A percentile compares a stretch with the other conserved stretches of the same genome.
phyloP scores from a whole-genome alignment of 352 stramenopile genomes.

The Pseudoperonospora humuli region DNA sequence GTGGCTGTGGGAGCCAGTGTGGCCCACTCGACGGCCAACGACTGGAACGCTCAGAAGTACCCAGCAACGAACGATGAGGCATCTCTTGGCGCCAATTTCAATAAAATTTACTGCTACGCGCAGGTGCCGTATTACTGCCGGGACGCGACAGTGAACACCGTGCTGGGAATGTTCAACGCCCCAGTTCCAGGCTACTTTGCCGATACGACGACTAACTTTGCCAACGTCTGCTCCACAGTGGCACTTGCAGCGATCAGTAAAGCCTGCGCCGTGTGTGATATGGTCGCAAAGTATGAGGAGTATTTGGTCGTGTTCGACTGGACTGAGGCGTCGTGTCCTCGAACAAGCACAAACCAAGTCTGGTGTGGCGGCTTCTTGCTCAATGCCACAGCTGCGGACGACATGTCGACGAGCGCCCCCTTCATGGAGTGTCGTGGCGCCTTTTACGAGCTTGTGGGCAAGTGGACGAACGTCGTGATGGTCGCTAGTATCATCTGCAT shows the following conservation, averaged over 20 bases:
- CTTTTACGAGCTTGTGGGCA: constrained; percentile 59
- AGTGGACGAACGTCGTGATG: constrained; percentile 61
- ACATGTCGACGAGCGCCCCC: constrained; percentile 35
- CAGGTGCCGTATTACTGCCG: constrained; percentile 78
- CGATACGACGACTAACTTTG: constrained; percentile 40
- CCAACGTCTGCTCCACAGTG: constrained; percentile 35
- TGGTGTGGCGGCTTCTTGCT: constrained; percentile 71
- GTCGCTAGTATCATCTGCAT: constrained; percentile 45
- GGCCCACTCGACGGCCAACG: constrained; percentile 43
- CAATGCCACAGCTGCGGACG: constrained; percentile 31
- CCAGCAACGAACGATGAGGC: constrained; percentile 39
- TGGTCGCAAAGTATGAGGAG: constrained; percentile 42
- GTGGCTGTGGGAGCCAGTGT: constrained; percentile 49
- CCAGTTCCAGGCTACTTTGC: constrained; percentile 34
- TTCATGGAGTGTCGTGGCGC: constrained; percentile 58
- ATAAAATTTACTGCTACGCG: constrained; percentile 72
- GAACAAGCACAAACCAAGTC: constrained; percentile 41
- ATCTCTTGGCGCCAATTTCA: constrained; percentile 61
- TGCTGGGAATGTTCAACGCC: constrained; percentile 50
- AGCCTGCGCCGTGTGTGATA: constrained; percentile 53
- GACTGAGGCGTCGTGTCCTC: constrained; percentile 46
- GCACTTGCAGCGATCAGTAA: constrained; percentile 37
- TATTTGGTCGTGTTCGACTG: constrained; percentile 65
- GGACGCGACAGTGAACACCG: constrained; percentile 30
- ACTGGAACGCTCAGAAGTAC: constrained; percentile 38